phyloP scores from a whole-genome alignment of 2,329 filamentous ascomycete genomes.

The Dothistroma pini region DNA sequence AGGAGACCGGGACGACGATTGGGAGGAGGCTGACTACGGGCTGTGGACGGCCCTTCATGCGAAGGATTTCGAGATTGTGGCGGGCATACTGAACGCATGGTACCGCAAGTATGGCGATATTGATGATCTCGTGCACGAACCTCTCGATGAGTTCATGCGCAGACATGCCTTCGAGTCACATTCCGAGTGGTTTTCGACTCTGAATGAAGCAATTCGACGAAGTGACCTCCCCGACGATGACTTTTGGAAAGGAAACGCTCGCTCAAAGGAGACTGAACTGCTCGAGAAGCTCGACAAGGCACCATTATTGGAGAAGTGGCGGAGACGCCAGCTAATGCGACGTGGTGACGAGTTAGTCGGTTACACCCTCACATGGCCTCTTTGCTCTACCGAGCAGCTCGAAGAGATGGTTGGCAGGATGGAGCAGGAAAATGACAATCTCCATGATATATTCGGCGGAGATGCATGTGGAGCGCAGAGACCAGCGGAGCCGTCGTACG shows the following conservation, averaged over 20 bases:
- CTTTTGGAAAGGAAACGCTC: slow-evolving; percentile 3
- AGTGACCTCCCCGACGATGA: slow-evolving; percentile 11
- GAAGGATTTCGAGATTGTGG: slow-evolving; percentile 4
- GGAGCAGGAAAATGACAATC: slow-evolving; percentile 13
- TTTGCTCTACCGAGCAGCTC: slow-evolving; percentile 9
- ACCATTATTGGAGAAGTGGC: neutral
- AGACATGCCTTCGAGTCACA: slow-evolving; percentile 3
- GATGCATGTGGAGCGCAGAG: neutral
- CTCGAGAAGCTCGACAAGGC: slow-evolving; percentile 3
- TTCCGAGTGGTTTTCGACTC: neutral
- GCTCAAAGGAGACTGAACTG: neutral
- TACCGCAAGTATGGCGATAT: slow-evolving; percentile 10
- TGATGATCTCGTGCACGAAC: slow-evolving; percentile 3
- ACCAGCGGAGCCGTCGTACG: neutral
- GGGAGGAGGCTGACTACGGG: slow-evolving; percentile 11
- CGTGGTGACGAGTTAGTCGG: slow-evolving; percentile 3
- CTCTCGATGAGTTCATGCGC: slow-evolving; percentile 5
- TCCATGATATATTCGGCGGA: slow-evolving; percentile 10
- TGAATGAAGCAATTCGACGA: slow-evolving; percentile 8
- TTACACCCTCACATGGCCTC: neutral
- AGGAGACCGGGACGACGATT: slow-evolving; percentile 8
- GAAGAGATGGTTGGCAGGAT: slow-evolving; percentile 6
- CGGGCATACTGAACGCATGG: slow-evolving; percentile 10
- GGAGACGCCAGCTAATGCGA: slow-evolving; percentile 1
- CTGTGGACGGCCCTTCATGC: slow-evolving; percentile 13